A percentile compares a stretch with the other conserved stretches of the same genome.
These are phyloP conservation scores for Cadophora malorum DNA, from an alignment of 2,329 filamentous ascomycete genomes.

Conservation along the genomic window DNA sequence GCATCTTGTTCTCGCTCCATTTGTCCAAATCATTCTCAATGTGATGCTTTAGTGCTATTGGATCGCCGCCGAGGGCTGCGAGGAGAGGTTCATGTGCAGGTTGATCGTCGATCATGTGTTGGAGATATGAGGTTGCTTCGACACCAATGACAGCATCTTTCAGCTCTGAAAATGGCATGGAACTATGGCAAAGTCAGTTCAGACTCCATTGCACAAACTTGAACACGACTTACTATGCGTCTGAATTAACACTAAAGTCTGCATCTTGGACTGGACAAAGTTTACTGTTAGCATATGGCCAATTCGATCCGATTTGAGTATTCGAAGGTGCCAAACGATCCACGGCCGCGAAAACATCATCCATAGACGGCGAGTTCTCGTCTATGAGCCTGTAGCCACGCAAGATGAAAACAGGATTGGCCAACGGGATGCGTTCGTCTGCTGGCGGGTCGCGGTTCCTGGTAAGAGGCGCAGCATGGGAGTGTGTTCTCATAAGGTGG, in stretches of 20 bases:
- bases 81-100: conserved; percentile 85
- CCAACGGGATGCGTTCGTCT: too few relatives aligned
- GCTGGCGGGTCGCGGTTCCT: not conserved
- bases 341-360: not conserved
- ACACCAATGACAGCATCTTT: conserved; percentile 74
- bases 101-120: conserved; percentile 73
- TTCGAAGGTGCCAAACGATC: not conserved
- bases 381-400: not conserved
- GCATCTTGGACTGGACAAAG: conserved; percentile 22
- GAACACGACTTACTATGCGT: conserved; percentile 19
- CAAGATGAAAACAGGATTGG: not conserved
- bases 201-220: not conserved
- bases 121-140: conserved; percentile 89
- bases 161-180: conserved; percentile 25
- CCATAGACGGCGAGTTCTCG: not conserved
- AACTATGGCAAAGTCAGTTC: conserved; percentile 13
- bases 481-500: not conserved
- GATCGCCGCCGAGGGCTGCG: conserved; percentile 86
- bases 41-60: conserved; percentile 75
- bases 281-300: conserved; percentile 20
- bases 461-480: not conserved
- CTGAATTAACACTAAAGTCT: conserved; percentile 23
- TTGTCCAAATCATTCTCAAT: conserved; percentile 78
- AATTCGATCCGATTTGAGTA: conserved; percentile 11
- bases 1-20: conserved; percentile 73